These are phyloP conservation scores for Shiraia sp. DNA, from an alignment of 2,329 filamentous ascomycete genomes.

Conservation along the genomic window DNA sequence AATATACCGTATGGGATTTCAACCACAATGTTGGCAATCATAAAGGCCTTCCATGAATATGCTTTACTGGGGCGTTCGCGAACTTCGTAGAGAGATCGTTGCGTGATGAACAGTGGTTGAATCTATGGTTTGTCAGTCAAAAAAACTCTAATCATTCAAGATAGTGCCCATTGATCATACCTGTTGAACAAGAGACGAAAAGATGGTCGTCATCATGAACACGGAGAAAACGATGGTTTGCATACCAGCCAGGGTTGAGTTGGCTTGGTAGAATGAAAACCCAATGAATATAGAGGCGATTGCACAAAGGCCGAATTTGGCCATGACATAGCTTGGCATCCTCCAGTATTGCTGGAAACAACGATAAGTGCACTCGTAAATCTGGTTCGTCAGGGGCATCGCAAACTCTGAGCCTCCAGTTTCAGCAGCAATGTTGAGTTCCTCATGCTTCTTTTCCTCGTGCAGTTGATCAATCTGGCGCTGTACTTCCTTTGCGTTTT, in stretches of 20 bases:
- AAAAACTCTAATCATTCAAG: not conserved
- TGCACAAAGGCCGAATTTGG: constrained; percentile 34
- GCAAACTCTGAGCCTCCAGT: constrained; percentile 48
- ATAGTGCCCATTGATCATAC: constrained; percentile 16
- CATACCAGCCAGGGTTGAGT: constrained; percentile 46
- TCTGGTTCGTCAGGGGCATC: constrained; percentile 42
- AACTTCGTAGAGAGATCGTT: constrained; percentile 63
- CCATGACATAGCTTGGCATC: constrained; percentile 49
- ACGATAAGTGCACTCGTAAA: constrained; percentile 45
- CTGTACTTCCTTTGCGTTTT: constrained; percentile 31
- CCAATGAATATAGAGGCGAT: constrained; percentile 39
- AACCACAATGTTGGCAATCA: constrained; percentile 71
- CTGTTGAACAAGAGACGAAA: constrained; percentile 56
- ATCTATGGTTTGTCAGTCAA: constrained; percentile 45
- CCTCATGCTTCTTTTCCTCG: constrained; percentile 35
- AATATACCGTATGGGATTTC: constrained; percentile 71
- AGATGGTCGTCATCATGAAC: constrained; percentile 54
- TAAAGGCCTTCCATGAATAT: constrained; percentile 76
- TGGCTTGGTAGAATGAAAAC: constrained; percentile 50
- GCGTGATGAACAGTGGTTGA: constrained; percentile 62
- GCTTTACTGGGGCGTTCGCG: constrained; percentile 67
- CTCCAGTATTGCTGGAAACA: constrained; percentile 54
- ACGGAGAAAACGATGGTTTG: constrained; percentile 54
- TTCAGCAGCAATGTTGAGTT: constrained; percentile 34
- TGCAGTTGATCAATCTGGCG: constrained; percentile 47